Base-by-base conservation (phyloP, 2,329 filamentous ascomycete species). In the Sporothrix pseudoabietina region DNA sequence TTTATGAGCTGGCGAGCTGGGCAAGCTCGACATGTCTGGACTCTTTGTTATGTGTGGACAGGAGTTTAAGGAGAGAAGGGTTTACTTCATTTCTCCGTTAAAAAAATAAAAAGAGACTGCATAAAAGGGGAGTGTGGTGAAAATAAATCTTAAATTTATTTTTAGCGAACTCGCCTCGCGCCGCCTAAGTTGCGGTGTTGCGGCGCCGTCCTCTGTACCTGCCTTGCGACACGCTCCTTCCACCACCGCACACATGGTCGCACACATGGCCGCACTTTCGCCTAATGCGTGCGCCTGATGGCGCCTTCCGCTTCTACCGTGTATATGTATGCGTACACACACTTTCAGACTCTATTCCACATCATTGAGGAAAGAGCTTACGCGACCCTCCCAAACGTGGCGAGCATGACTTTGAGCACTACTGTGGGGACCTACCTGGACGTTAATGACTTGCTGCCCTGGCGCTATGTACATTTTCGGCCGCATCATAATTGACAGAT, bases 21-120 rank as follows among this genome's bases (percentile, higher is more conserved):
- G 61, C 61, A 16, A 44, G 61, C 61, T 65, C 26, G 63, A 26
- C 63, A 49, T 68, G 63, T 39, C 39, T 47, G 61, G 39, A 47
- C 61, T 63, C 59, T 63, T n/a, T 49, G 22, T 66, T 68, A 26
- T 52, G 41, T 68, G 41, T 68, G 35, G 66, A 69, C 49, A 54
- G 49, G 35, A 35, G 16, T 22, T 22, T n/a, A 14, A n/a, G 16
- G 14, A 14, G 19, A 26, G 16, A 32, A 26, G 26, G 32, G 7
- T 41, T 41, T 3, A 10, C 39, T 44, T 44, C 49, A 54, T 52
- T 19, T 52, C 19, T n/a, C 49, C 19, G 22, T 54, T 35, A 26
- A 16, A 35, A 16, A 8, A 26, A 26, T 22, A 35, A 47, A 16
- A 4, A 66, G 4, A 8, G 61, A 26, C n/a, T 14, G 35, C 54